A percentile compares a stretch with the other conserved stretches of the same genome.
These are phyloP conservation scores for Starmerella gropengiesseri DNA, from an alignment of 805 yeast genomes.

Conservation along the genomic window DNA sequence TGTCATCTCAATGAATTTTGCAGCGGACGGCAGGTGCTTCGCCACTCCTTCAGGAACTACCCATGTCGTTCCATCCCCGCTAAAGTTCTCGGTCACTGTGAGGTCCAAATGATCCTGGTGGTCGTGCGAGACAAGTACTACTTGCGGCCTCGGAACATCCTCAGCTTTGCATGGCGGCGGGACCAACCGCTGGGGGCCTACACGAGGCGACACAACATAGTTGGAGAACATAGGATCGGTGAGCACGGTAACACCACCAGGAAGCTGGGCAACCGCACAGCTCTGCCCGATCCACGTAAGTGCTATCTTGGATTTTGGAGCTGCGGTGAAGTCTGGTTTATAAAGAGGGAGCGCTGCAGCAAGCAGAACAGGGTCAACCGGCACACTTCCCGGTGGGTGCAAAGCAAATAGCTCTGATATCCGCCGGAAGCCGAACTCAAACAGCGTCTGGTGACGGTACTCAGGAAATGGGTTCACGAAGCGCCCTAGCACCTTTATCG, in stretches of 20 bases:
- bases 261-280: constrained; percentile 60
- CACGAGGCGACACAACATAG: constrained; percentile 45
- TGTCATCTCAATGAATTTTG: constrained; percentile 61
- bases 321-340: constrained; percentile 39
- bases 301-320: constrained; percentile 33
- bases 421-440: constrained; percentile 70
- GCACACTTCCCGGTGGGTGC: constrained; percentile 49
- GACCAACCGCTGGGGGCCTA: constrained; percentile 80
- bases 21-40: constrained; percentile 43
- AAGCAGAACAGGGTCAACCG: constrained; percentile 38
- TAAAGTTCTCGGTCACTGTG: constrained; percentile 39
- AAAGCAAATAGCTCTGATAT: constrained; percentile 57
- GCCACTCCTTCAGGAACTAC: constrained; percentile 76
- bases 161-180: constrained; percentile 59
- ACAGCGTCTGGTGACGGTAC: constrained; percentile 78
- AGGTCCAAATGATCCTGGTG: constrained; percentile 91
- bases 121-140: constrained; percentile 77
- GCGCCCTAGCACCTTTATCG: constrained; percentile 40
- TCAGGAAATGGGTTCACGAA: constrained; percentile 87
- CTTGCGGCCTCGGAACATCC: constrained; percentile 57
- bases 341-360: constrained; percentile 48
- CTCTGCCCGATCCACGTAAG: constrained; percentile 94
- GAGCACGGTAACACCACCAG: constrained; percentile 54
- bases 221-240: constrained; percentile 78
- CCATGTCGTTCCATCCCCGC: constrained; percentile 51